Evolutionary conservation across 2,329 filamentous ascomycete species (phyloP).

Genomic region (Incumbomyces delicatus): DNA sequence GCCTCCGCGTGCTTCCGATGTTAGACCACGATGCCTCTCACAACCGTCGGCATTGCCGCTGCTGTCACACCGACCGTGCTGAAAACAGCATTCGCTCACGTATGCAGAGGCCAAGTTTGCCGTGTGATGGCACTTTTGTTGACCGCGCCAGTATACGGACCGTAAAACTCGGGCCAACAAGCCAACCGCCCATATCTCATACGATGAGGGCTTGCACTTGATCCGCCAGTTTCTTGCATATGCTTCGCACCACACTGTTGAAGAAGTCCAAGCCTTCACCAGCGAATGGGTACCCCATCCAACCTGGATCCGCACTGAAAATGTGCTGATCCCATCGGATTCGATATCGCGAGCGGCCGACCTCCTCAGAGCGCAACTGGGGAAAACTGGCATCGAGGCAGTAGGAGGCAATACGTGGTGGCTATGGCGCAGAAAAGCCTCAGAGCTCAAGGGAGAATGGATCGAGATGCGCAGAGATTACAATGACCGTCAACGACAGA

Average conservation of each 20-base stretch:
- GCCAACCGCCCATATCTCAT: conserved; percentile 82
- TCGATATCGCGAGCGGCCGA: conserved; percentile 57
- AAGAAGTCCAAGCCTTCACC: conserved; percentile 87
- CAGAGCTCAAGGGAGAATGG: conserved; percentile 73
- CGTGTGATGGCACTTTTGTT: neutral
- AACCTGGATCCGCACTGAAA: conserved; percentile 73
- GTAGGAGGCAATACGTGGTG: conserved; percentile 82
- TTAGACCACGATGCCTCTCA: conserved; percentile 48
- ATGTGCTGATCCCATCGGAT: conserved; percentile 54
- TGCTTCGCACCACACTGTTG: conserved; percentile 79
- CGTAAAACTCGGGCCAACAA: conserved; percentile 65
- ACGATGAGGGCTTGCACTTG: conserved; percentile 82
- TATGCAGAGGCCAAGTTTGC: conserved; percentile 36
- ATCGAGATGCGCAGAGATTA: conserved; percentile 88
- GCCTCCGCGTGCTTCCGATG: too few relatives aligned
- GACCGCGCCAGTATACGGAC: conserved; percentile 60
- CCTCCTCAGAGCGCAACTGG: conserved; percentile 63
- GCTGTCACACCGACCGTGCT: conserved; percentile 83
- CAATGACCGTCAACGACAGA: conserved; percentile 55
- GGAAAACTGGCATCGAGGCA: conserved; percentile 59
- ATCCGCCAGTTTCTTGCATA: conserved; percentile 78
- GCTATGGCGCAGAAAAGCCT: conserved; percentile 67
- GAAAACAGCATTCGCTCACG: conserved; percentile 77
- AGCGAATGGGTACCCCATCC: conserved; percentile 84
- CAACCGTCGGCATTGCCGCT: conserved; percentile 69